A percentile compares a stretch with the other conserved stretches of the same genome.
Evolutionary conservation across 163 green algal genomes (phyloP).

Genomic region (Prototheca cutis): DNA sequence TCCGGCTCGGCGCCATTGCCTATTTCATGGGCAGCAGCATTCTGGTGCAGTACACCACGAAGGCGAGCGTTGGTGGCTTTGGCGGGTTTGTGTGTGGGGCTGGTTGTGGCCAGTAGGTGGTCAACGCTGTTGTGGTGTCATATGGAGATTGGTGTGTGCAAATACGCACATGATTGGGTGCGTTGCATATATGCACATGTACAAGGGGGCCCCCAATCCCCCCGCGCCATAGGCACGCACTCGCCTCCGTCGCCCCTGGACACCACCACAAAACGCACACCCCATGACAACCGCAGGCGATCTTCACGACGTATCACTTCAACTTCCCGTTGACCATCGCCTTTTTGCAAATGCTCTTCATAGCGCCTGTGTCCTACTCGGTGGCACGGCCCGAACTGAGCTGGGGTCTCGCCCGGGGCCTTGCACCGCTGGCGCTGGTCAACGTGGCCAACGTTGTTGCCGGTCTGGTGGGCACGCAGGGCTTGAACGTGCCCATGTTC

Average conservation of each 20-base stretch:
- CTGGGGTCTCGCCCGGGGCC: constrained; percentile 14
- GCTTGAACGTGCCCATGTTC: constrained; percentile 69
- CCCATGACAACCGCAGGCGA: constrained; percentile 34
- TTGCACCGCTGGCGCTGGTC: constrained; percentile 47
- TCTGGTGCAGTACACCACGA: constrained; percentile 57
- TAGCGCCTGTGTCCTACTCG: constrained; percentile 40
- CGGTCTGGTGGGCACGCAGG: constrained; percentile 53
- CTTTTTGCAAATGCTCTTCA: constrained; percentile 53
- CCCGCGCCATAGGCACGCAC: too few relatives aligned
- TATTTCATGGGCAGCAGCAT: constrained; percentile 40
- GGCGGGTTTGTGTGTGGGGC: too few relatives aligned
- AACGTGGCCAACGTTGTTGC: constrained; percentile 57
- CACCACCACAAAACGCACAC: background rate
- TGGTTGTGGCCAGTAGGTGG: too few relatives aligned
- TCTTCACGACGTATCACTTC: constrained; percentile 59
- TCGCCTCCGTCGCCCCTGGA: background rate
- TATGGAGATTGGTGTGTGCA: too few relatives aligned
- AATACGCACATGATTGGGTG: too few relatives aligned
- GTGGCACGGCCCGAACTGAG: constrained; percentile 37
- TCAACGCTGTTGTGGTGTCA: too few relatives aligned
- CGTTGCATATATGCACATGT: too few relatives aligned
- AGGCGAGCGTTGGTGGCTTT: constrained; percentile 27
- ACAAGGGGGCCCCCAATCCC: too few relatives aligned
- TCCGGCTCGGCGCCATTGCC: constrained; percentile 11
- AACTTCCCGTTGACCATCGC: constrained; percentile 51